Conservation (phyloP, 2,329 filamentous ascomycete species). For the Colletotrichum gloeosporioides region DNA sequence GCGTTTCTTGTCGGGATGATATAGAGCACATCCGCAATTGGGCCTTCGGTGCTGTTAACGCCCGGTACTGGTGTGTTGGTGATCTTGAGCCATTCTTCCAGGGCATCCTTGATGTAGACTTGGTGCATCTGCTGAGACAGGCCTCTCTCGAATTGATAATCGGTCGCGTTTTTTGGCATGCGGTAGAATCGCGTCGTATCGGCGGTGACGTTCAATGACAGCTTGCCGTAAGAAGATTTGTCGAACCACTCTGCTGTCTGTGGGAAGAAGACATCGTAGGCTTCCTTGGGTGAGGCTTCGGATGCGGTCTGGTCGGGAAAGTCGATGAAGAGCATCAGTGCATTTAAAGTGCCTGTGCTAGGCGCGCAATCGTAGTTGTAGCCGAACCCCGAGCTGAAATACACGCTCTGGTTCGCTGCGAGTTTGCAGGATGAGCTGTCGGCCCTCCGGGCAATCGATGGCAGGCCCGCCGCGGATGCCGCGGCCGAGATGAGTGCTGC, state of each 20-base stretch:
- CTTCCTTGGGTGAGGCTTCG: constrained; percentile 15
- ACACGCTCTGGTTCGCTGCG: constrained; percentile 26
- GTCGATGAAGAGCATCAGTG: constrained; percentile 42
- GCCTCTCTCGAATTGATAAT: constrained; percentile 32
- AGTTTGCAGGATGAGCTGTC: constrained; percentile 24
- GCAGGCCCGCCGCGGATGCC: not conserved
- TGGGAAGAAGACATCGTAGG: not conserved
- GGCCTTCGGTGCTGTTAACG: constrained; percentile 6
- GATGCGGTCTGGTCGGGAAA: constrained; percentile 29
- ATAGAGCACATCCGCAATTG: constrained; percentile 31
- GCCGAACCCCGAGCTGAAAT: constrained; percentile 34
- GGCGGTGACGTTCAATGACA: constrained; percentile 26
- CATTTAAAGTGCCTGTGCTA: constrained; percentile 32
- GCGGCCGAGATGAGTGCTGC: not conserved
- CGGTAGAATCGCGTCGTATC: constrained; percentile 29
- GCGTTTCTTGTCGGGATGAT: constrained; percentile 31
- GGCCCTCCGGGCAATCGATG: not conserved
- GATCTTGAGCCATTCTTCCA: constrained; percentile 25
- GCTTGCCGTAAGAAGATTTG: constrained; percentile 16
- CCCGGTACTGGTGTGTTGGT: constrained; percentile 12
- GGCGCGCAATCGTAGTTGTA: constrained; percentile 33
- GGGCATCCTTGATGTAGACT: constrained; percentile 33
- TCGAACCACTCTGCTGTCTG: constrained; percentile 7
- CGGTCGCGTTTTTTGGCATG: constrained; percentile 26
- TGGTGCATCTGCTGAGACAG: constrained; percentile 28